A percentile compares a stretch with the other conserved stretches of the same genome.
These are phyloP conservation scores for Ceratocystis cubensis DNA, from an alignment of 2,329 filamentous ascomycete genomes.

Conservation along the genomic window DNA sequence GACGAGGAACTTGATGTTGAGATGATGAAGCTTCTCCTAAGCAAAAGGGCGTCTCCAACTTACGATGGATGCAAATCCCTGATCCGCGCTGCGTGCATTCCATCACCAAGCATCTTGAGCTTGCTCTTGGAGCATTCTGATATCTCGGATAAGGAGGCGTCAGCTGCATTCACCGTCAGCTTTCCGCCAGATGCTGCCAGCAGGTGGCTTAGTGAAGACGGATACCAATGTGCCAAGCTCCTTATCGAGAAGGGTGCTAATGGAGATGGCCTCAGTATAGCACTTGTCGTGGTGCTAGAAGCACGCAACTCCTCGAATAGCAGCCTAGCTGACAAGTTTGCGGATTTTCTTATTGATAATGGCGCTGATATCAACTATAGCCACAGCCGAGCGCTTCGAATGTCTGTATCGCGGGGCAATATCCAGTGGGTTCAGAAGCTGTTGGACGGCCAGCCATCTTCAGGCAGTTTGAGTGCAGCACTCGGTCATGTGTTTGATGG, in stretches of 20 bases:
- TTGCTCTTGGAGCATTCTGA: neutral
- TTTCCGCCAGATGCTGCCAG: neutral
- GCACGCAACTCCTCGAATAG: neutral
- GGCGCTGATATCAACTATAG: constrained; percentile 39
- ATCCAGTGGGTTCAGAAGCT: neutral
- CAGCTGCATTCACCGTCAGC: neutral
- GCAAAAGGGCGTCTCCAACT: constrained; percentile 10
- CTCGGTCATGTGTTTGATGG: constrained; percentile 11
- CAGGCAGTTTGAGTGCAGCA: constrained; percentile 2
- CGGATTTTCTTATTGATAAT: constrained; percentile 30
- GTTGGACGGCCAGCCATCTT: neutral
- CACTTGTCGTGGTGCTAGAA: constrained; percentile 8
- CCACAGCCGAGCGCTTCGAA: constrained; percentile 27
- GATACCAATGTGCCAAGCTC: constrained; percentile 31
- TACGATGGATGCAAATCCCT: constrained; percentile 13
- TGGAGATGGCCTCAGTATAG: constrained; percentile 4
- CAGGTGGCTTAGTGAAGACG: constrained; percentile 16
- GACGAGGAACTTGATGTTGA: constrained; percentile 12
- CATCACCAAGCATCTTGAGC: neutral
- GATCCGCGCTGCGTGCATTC: constrained; percentile 5
- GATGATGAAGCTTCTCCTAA: constrained; percentile 15
- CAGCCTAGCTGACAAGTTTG: constrained; percentile 10
- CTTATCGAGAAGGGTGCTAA: constrained; percentile 38
- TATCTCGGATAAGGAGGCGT: constrained; percentile 8
- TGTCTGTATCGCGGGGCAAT: constrained; percentile 11